Evolutionary conservation across 495 filamentous ascomycete species (phyloP), one percentile per base, ranked within the genome.

Genomic region (Lindgomyces ingoldianus): DNA sequence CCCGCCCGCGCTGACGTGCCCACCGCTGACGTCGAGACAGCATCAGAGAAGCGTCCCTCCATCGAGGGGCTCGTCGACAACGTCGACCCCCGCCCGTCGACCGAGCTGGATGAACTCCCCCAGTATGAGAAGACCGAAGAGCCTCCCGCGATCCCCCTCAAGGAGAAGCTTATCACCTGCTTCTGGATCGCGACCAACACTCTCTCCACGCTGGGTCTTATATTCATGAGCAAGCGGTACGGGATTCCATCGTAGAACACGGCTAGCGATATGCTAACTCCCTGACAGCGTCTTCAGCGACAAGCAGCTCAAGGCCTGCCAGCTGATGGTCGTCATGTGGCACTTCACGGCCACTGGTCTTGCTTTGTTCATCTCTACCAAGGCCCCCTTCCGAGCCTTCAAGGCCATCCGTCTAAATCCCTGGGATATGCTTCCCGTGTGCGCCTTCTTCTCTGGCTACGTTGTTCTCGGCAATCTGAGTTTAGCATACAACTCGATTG

Each of bases 401-500:
- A 70, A 72, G 24, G 67, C 70, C 10, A 52, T 77, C 42, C 72
- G 74, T 14, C 56, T 77, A 10, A 71, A 74, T 9, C 71, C 75
- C 39, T 58, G 74, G 51, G 64, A 74, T 27, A 74, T 77, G 74
- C 56, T 75, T 21, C 75, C 75, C 6, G 70, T 77, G 6, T 77
- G 75, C 67, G 68, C 57, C 49, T 74, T 76, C 69, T 77, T 77
- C 53, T 74, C 74, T 39, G 75, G 71, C 10, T 76, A 75, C 30
- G 55, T 77, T 14, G 73, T 77, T 42, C 71, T 77, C 30, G 74
- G 73, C 26, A 77, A 77, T 50, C 62, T 77, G 30, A 75, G 74
- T 51, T 64, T 77, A 68, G 66, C 74, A 11, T 76, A 69, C 63
- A 77, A 77, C 61, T 74, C 72, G 3, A 71, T 77, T 47, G 75